Evolutionary conservation across 331 rosid genomes (phyloP), one percentile per base, ranked within the genome.

Genomic region (Saraca asoca): DNA sequence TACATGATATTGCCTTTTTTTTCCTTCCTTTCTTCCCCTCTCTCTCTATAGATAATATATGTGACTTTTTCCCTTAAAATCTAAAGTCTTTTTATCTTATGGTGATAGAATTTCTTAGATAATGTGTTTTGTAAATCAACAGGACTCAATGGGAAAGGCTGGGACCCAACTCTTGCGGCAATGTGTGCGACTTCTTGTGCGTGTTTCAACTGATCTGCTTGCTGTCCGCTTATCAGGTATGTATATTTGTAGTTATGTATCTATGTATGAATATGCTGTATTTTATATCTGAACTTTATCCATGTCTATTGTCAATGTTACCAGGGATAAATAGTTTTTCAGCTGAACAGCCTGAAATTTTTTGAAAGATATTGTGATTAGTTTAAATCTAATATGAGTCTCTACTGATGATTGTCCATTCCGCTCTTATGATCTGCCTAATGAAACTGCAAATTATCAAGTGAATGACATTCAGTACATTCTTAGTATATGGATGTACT

Each of bases 61-160:
- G 13, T 62, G 66, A 49, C 54, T 43, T 61, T 64, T 24, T 58
- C 35, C 42, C 34, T 46, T 61, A 48, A 50, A 44, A 33, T 41
- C 7, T 63, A 46, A n/a, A 39, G 17, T 50, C 61, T 16, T 66
- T n/a, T 58, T 53, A 62, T 74, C 48, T 59, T 55, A 37, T 53
- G 58, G 48, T 20, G 11, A 72, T 42, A 54, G 1, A 67, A 58
- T 62, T 78, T 72, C n/a, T 71, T 70, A 70, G 57, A 58, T 39
- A 59, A 14, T 73, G 67, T 20, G 35, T 64, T 74, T 64, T 62
- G 39, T 60, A 66, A 54, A 62, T 69, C 41, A 57, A 72, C 70
- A 94, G 99, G 99, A 95, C 65, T 95, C 99, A 6, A 85, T 95
- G 99, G 99, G 99, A 69, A 95, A 95, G 89, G 97, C 89, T 64